Conservation (phyloP, 2,329 filamentous ascomycete species). For the Ceratocystis cubensis region DNA sequence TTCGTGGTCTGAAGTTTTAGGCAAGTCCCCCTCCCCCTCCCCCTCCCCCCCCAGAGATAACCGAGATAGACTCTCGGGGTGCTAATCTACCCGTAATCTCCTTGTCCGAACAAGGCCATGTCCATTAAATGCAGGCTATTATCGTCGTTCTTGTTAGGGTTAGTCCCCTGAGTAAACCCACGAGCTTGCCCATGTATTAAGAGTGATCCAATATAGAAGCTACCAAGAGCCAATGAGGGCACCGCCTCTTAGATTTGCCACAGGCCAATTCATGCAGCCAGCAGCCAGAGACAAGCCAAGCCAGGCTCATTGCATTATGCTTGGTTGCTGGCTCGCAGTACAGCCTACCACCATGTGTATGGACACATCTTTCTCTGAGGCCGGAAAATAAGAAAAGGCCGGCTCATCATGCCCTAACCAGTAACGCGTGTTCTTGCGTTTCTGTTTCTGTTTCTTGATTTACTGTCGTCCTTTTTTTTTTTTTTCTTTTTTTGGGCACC, state of each 20-base stretch:
- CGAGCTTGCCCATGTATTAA: not conserved
- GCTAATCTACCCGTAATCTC: not conserved
- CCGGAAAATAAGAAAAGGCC: not conserved
- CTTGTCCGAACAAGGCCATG: not conserved
- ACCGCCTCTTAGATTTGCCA: not conserved
- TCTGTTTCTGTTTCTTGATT: slow-evolving; percentile 5
- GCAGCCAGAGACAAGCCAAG: not conserved
- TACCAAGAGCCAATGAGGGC: not conserved
- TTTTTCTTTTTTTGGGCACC: not conserved
- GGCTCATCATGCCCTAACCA: not conserved
- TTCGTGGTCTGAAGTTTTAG: not conserved
- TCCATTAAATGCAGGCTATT: not conserved
- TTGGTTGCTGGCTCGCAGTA: not conserved
- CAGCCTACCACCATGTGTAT: not conserved
- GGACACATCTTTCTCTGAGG: not conserved
- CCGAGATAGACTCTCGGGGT: not conserved
- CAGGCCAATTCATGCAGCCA: not conserved
- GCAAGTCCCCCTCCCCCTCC: not conserved
- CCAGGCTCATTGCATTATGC: not conserved
- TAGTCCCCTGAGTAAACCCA: not conserved
- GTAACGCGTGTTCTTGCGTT: slow-evolving; percentile 6
- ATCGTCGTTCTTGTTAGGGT: not conserved
- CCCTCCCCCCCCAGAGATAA: not conserved
- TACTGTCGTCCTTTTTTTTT: not conserved
- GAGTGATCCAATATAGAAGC: not conserved